A percentile compares a stretch with the other conserved stretches of the same genome.
These are phyloP conservation scores for Pseudozyma hubeiensis DNA, from an alignment of 1,284 basidiomycete species.

Conservation along the genomic window DNA sequence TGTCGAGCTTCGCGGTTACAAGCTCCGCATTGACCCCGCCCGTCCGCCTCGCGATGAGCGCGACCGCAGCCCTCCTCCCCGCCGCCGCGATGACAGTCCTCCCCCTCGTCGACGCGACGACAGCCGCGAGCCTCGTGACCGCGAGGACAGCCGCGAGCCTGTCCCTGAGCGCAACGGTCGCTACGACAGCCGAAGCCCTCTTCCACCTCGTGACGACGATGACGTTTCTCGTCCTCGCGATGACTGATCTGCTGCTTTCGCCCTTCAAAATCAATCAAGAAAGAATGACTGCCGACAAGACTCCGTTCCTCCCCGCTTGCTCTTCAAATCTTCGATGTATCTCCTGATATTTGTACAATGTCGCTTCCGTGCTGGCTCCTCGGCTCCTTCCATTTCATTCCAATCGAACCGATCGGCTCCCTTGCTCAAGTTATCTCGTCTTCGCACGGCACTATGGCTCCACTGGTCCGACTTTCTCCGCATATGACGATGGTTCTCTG, in stretches of 20 bases:
- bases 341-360: constrained; percentile 17
- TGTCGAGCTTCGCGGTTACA: constrained; percentile 64
- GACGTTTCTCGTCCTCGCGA: constrained; percentile 48
- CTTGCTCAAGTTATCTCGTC: not conserved
- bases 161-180: constrained; percentile 45
- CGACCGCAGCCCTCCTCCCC: constrained; percentile 56
- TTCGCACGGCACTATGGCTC: constrained; percentile 6
- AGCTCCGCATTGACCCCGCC: constrained; percentile 65
- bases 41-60: constrained; percentile 47
- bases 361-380: constrained; percentile 14
- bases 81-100: constrained; percentile 51
- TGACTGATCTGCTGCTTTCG: constrained; percentile 12
- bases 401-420: constrained; percentile 3
- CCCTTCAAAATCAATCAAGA: not conserved
- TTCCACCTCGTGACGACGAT: constrained; percentile 52
- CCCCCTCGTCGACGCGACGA: constrained; percentile 44
- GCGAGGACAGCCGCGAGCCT: constrained; percentile 57
- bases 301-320: not conserved
- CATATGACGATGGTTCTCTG: constrained; percentile 11
- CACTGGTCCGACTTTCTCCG: not conserved
- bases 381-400: constrained; percentile 7
- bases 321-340: constrained; percentile 17
- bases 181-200: constrained; percentile 58
- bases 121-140: constrained; percentile 33
- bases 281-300: not conserved